Base-by-base conservation (phyloP, 1,284 basidiomycete species). In the Mycena sp. region DNA sequence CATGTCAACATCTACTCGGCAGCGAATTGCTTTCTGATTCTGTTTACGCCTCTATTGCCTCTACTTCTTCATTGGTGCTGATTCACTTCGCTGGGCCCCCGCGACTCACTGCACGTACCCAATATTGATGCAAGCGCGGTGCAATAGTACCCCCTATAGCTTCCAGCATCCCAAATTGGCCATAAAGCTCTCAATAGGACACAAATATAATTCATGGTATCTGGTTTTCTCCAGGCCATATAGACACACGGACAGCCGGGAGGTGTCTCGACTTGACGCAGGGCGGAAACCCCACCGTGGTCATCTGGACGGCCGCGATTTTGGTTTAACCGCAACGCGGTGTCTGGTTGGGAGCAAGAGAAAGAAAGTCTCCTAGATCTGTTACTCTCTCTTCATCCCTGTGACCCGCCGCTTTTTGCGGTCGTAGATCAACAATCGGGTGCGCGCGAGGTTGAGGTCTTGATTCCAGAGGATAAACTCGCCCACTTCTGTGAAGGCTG, bases 401-500 rank as follows among this genome's bases (percentile, higher is more conserved):
- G 28, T 7, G 51, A 68, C 28, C 65, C 55, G 2, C 60, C 66
- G 21, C 55, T 71, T 9, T 43, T 71, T 19, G 62, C 58, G 0
- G 53, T 68, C 14, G 50, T 67, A 5, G 55, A 65, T 30, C 38
- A 58, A 23, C 58, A 68, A 23, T 25, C 28, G 16, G 56, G 58
- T 1, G 32, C 19, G 16, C 57, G 49, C 46, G 61, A 69, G 19
- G 67, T 71, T 10, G 69, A 66, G 51, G 65, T 71, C 14, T 58
- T 71, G n/a, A 40, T 71, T 12, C 64, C 65, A 14, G 67, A 70
- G 30, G 38, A 58, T 35, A 35, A 53, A 32, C 58, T 70, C 11
- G 64, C 66, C 5, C 69, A 65, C 43, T 68, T 56, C n/a, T 71
- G 70, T 29, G 69, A 70, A 35, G 48, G 64, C 7, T 71, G 70